These are phyloP conservation scores for Crucihimalaya himalaica DNA, from an alignment of 345 rosid species.

Conservation along the genomic window DNA sequence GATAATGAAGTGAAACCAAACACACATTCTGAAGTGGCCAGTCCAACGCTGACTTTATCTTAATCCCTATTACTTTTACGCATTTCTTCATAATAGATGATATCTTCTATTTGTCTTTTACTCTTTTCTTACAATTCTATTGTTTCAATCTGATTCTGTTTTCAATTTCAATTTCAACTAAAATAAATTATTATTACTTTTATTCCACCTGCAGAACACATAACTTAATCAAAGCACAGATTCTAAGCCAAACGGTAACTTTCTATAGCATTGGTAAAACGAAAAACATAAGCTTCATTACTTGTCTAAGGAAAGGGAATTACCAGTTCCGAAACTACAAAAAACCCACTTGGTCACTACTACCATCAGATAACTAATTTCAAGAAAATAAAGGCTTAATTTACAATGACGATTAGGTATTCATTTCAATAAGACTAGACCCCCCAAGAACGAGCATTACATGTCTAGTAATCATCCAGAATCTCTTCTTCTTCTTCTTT, in stretches of 20 bases:
- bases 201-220: not conserved
- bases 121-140: conserved; percentile 23
- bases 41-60: conserved; percentile 66
- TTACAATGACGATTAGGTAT: conserved; percentile 21
- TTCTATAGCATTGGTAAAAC: not conserved
- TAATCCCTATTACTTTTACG: conserved; percentile 39
- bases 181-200: conserved; percentile 24
- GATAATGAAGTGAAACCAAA: conserved; percentile 36
- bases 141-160: conserved; percentile 27
- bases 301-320: not conserved
- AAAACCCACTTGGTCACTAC: conserved; percentile 8
- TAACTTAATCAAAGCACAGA: not conserved
- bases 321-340: not conserved
- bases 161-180: not conserved
- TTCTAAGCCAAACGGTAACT: not conserved
- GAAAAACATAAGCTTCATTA: not conserved
- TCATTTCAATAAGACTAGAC: conserved; percentile 4
- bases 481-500: conserved; percentile 46
- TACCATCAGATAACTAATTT: conserved; percentile 11
- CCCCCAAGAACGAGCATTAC: not conserved
- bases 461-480: conserved; percentile 47
- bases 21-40: conserved; percentile 44
- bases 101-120: conserved; percentile 35
- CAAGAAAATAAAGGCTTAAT: conserved; percentile 1
- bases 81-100: conserved; percentile 38